phyloP scores from a whole-genome alignment of 768 basidiomycete species.

The Paxillus rubicundulus region DNA sequence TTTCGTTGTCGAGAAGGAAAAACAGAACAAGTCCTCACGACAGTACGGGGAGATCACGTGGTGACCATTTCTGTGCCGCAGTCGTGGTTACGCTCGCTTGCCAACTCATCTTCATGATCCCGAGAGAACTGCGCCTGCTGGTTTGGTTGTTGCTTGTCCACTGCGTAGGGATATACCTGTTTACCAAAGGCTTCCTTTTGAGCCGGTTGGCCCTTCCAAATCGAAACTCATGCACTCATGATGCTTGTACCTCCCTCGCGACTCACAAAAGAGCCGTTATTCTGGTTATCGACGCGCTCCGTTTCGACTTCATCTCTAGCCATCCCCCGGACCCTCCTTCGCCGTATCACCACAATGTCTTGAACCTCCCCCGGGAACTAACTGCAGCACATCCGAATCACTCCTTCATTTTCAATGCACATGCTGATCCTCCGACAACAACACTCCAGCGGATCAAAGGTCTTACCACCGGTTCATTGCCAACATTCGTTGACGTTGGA shows the following conservation, averaged over 20 bases:
- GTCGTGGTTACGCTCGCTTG: no score
- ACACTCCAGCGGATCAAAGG: slow-evolving; percentile 95
- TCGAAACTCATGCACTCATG: slow-evolving; percentile 51
- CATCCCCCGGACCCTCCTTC: slow-evolving; percentile 55
- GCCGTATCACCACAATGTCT: slow-evolving; percentile 74
- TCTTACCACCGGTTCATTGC: slow-evolving; percentile 90
- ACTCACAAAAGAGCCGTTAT: slow-evolving; percentile 81
- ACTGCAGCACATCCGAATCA: slow-evolving; percentile 59
- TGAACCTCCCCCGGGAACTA: slow-evolving; percentile 76
- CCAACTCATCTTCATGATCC: slow-evolving; percentile 14
- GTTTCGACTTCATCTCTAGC: slow-evolving; percentile 89
- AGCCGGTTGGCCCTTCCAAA: slow-evolving; percentile 48
- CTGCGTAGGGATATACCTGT: slow-evolving; percentile 78
- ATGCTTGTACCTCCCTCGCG: slow-evolving; percentile 37
- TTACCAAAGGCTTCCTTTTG: slow-evolving; percentile 89
- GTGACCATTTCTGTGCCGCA: not conserved
- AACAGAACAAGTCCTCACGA: not conserved
- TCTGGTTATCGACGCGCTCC: slow-evolving; percentile 87
- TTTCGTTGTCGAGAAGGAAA: slow-evolving; percentile 23
- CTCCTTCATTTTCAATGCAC: slow-evolving; percentile 85
- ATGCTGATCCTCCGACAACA: slow-evolving; percentile 92
- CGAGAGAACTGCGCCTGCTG: slow-evolving; percentile 32
- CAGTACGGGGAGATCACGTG: slow-evolving; percentile 8
- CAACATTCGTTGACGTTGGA: slow-evolving; percentile 94
- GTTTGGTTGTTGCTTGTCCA: slow-evolving; percentile 68